Conservation (phyloP, 768 basidiomycete species). For the Hirschioporus abietinus region DNA sequence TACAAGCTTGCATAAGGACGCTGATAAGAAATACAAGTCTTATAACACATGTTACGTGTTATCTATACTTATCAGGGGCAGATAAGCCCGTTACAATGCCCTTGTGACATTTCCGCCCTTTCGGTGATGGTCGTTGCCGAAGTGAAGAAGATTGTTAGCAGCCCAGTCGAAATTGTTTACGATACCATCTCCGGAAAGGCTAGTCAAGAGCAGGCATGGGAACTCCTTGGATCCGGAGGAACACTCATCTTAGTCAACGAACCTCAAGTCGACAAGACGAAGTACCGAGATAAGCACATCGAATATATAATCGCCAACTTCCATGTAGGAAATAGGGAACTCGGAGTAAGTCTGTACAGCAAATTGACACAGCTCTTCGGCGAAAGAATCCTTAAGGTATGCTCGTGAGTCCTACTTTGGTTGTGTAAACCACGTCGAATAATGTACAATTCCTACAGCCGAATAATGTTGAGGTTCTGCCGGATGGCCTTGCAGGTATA, state of each 20-base stretch:
- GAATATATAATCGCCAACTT: conserved; percentile 14
- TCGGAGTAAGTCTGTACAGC: conserved; percentile 26
- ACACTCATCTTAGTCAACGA: conserved; percentile 17
- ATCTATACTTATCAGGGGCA: too few species aligned
- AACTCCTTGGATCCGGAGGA: conserved; percentile 34
- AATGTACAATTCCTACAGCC: conserved; percentile 26
- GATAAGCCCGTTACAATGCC: too few species aligned
- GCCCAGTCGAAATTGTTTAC: conserved; percentile 4
- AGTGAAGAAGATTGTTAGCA: conserved; percentile 6
- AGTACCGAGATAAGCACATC: conserved; percentile 17
- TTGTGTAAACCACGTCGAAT: neutral
- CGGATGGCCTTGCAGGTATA: conserved; percentile 38
- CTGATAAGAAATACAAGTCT: too few species aligned
- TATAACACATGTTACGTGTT: too few species aligned
- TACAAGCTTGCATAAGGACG: too few species aligned
- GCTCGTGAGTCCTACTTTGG: conserved; percentile 5
- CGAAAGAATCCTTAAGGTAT: conserved; percentile 27
- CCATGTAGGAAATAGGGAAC: conserved; percentile 2
- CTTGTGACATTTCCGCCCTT: too few species aligned
- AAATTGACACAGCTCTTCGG: conserved; percentile 25
- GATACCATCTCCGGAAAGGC: conserved; percentile 30
- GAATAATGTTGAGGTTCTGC: conserved; percentile 35
- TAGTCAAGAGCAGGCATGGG: conserved; percentile 33
- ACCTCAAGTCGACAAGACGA: conserved; percentile 10
- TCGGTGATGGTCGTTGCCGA: too few species aligned